A percentile compares a stretch with the other conserved stretches of the same genome.
Conservation (phyloP, 345 rosid genomes). For the Turnera subulata region DNA sequence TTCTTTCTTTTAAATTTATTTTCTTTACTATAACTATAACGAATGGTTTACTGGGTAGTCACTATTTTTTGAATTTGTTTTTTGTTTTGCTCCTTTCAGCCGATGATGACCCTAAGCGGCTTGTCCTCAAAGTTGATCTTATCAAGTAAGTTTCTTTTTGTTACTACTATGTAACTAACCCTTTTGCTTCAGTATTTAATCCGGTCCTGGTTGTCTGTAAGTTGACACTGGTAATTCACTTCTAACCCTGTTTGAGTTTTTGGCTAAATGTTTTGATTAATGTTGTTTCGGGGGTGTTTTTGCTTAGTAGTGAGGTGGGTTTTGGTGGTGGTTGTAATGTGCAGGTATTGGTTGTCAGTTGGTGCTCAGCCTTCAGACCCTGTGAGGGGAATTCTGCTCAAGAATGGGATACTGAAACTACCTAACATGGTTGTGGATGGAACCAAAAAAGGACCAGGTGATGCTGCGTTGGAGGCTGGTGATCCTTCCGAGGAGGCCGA, state of each 20-base stretch:
- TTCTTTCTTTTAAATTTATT: background rate
- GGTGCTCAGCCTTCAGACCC: constrained; percentile 20
- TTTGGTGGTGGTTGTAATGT: too few species aligned
- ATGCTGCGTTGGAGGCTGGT: background rate
- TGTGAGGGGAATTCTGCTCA: constrained; percentile 10
- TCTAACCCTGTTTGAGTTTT: too few species aligned
- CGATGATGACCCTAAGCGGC: background rate
- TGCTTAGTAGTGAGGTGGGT: too few species aligned
- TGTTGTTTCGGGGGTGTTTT: too few species aligned
- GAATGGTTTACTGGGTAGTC: background rate
- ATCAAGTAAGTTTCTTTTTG: background rate
- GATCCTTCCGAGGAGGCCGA: background rate
- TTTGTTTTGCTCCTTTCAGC: background rate
- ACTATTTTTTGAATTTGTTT: background rate
- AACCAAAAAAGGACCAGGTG: constrained; percentile 6
- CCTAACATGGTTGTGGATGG: constrained; percentile 11
- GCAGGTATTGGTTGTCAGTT: constrained; percentile 17
- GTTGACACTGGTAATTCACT: too few species aligned
- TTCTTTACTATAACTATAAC: background rate
- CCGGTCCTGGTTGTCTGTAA: too few species aligned
- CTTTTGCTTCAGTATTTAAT: too few species aligned
- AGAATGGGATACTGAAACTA: constrained; percentile 11
- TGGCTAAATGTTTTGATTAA: too few species aligned
- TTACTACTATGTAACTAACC: too few species aligned
- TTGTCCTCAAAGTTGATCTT: background rate